Evolutionary conservation across 345 rosid genomes (phyloP), one percentile per base, ranked within the genome.

Genomic region (Leavenworthia alabamica): DNA sequence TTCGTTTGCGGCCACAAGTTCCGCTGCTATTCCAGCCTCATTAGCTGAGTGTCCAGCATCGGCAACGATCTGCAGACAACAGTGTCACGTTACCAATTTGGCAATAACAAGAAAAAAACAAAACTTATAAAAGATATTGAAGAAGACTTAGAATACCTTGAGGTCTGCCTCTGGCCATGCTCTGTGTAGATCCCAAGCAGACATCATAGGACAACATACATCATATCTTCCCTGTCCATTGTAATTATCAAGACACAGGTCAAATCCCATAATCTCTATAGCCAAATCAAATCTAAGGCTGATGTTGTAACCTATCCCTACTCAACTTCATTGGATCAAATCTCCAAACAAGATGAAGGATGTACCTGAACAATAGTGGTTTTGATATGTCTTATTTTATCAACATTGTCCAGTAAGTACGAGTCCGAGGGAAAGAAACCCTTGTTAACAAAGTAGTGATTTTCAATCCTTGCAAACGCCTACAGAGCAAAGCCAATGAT

Each of bases 391-490:
- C 89, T 77, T 71, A 87, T 93, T 75, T 83, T 89, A 64, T 87
- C 90, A 53, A 89, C 77, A 63, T 87, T 87, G 39, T 93, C 99
- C 13, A 93, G 70, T 54, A 93, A 80, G 83, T 60, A 79, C 17
- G 99, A 81, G 76, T 89, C 96, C 7, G 85, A 79, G 40, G 88
- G 52, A 23, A 89, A 79, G 81, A 89, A 92, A 14, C 97, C 98
- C 51, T 79, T 85, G 79, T 93, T 89, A 54, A 81, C 73, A 62
- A 87, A 92, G 72, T 86, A 92, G 68, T 89, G 97, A 52, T 89
- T 93, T 79, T 89, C 96, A 66, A 93, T 93, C 86, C 96, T 85
- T 45, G 99, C 99, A 85, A 93, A 89, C 39, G 97, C 99, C 99
- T 93, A 83, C 13, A 32, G 15, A 60, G 41, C 27, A 58, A 40